Percentiles rank a stretch among this genome's conserved stretches.
Conservation (phyloP, 768 basidiomycete species). For the Termitomyces sp. region DNA sequence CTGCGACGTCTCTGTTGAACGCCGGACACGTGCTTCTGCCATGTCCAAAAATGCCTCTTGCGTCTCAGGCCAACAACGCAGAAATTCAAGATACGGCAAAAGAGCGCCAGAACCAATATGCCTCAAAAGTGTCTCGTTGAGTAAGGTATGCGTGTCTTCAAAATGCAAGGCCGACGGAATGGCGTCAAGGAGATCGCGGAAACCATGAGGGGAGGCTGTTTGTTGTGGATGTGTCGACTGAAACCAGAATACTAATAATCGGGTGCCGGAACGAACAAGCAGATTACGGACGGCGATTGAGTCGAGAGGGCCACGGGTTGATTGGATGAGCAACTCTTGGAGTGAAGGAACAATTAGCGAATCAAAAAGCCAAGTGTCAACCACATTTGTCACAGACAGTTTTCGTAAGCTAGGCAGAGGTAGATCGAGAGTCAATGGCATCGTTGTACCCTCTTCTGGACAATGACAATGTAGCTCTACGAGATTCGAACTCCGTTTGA, state of each 20-base stretch:
- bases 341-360: constrained; percentile 2
- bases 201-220: neutral
- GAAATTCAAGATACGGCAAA: neutral
- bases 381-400: neutral
- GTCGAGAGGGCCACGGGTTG: neutral
- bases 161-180: neutral
- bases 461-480: neutral
- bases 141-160: neutral
- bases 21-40: constrained; percentile 1
- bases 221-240: neutral
- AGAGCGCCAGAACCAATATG: neutral
- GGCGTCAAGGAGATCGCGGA: neutral
- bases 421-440: neutral
- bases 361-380: constrained; percentile 5
- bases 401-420: neutral
- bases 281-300: neutral
- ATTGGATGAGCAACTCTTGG: neutral
- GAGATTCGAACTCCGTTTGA: constrained; percentile 1
- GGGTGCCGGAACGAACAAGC: neutral
- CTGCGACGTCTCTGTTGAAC: neutral
- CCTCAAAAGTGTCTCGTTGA: neutral
- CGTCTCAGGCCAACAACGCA: constrained; percentile 3
- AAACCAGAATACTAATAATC: neutral
- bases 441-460: neutral
- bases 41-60: constrained; percentile 1